These are phyloP conservation scores for Dendrostoma leiphaemia DNA, from an alignment of 2,329 filamentous ascomycete species.

Conservation along the genomic window DNA sequence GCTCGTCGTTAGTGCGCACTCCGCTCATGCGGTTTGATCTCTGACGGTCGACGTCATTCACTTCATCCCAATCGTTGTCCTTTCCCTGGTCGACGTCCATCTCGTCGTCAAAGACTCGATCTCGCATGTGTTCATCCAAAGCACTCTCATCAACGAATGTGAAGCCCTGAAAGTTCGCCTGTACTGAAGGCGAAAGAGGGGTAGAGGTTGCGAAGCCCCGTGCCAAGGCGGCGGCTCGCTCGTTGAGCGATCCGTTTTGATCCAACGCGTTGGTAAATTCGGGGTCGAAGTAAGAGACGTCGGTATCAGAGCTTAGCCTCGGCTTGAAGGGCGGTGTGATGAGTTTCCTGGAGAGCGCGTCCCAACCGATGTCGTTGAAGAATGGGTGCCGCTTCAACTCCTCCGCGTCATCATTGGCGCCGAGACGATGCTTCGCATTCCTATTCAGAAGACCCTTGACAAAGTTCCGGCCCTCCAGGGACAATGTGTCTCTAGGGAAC, in stretches of 20 bases:
- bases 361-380: conserved; percentile 94
- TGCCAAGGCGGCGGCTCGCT: conserved; percentile 82
- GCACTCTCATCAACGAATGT: conserved; percentile 98
- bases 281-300: conserved; percentile 97
- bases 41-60: conserved; percentile 51
- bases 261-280: conserved; percentile 96
- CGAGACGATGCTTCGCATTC: conserved; percentile 92
- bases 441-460: conserved; percentile 96
- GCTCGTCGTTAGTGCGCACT: conserved; percentile 60
- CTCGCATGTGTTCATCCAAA: conserved; percentile 79
- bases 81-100: conserved; percentile 47
- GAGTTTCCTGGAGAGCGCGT: conserved; percentile 80
- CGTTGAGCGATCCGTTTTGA: conserved; percentile 83
- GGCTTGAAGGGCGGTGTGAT: conserved; percentile 97
- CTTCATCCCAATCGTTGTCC: conserved; percentile 59
- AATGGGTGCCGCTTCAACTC: conserved; percentile 94
- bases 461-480: conserved; percentile 92
- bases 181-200: conserved; percentile 89
- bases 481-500: conserved; percentile 92
- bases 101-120: conserved; percentile 53
- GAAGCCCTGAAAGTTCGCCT: conserved; percentile 97
- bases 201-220: conserved; percentile 86
- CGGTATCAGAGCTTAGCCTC: conserved; percentile 90
- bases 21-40: conserved; percentile 63
- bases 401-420: conserved; percentile 85